These are phyloP conservation scores for Adiantum capillusveneris DNA, from an alignment of 75 land plant genomes.

Conservation along the genomic window DNA sequence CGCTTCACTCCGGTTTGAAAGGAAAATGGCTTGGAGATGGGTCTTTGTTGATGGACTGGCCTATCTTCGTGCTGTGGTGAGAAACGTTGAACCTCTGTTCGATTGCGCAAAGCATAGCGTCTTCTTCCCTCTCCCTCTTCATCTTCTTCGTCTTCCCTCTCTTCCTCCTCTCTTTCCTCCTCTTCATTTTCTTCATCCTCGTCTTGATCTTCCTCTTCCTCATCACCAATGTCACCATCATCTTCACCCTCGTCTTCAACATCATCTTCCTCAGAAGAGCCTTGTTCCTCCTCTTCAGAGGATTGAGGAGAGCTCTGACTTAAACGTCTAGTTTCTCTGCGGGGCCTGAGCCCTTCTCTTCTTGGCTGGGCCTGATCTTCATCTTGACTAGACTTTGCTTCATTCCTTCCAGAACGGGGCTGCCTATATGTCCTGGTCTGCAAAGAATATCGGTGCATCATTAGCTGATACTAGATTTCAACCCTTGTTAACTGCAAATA, in stretches of 20 bases:
- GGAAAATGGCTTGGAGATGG: conserved; percentile 56
- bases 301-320: conserved; percentile 46
- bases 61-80: conserved; percentile 69
- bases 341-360: conserved; percentile 87
- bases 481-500: too few species aligned
- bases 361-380: conserved; percentile 53
- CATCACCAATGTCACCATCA: conserved; percentile 18
- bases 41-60: conserved; percentile 28
- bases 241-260: conserved; percentile 37
- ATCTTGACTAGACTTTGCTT: conserved; percentile 43
- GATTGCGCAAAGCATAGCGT: conserved; percentile 86
- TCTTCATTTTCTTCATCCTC: conserved; percentile 55
- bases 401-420: conserved; percentile 18
- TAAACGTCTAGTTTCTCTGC: conserved; percentile 33
- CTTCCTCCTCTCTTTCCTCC: conserved; percentile 53
- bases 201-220: conserved; percentile 39
- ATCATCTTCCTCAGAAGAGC: conserved; percentile 55
- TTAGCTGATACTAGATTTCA: too few species aligned
- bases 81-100: conserved; percentile 72
- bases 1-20: conserved; percentile 62
- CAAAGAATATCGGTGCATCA: neutral
- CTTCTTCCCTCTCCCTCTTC: conserved; percentile 86
- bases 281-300: conserved; percentile 53
- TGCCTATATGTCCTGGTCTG: conserved; percentile 49
- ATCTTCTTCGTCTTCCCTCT: conserved; percentile 72